phyloP scores from a whole-genome alignment of 2,329 filamentous ascomycete genomes.

The Talaromyces albobiverticillius region DNA sequence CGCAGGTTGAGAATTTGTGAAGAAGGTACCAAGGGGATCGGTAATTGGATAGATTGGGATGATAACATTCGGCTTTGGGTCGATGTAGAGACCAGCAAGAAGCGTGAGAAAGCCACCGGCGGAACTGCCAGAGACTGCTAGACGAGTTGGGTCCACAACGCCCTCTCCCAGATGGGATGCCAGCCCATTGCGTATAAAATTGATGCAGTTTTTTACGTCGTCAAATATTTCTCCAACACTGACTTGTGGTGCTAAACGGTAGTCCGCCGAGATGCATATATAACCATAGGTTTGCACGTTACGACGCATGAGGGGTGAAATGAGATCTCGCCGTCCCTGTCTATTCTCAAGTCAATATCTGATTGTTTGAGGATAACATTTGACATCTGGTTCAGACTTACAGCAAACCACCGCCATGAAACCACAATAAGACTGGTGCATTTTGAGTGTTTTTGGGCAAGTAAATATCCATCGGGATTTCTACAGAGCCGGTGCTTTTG shows the following conservation, averaged over 20 bases:
- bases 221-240: conserved; percentile 5
- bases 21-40: conserved; percentile 2
- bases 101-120: conserved; percentile 4
- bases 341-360: neutral
- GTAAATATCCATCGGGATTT: conserved; percentile 6
- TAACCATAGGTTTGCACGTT: conserved; percentile 3
- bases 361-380: neutral
- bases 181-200: conserved; percentile 1
- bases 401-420: conserved; percentile 7
- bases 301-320: conserved; percentile 8
- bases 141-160: neutral
- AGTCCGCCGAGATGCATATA: conserved; percentile 5
- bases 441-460: conserved; percentile 2
- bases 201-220: conserved; percentile 4
- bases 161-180: neutral
- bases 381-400: no score
- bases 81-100: conserved; percentile 4
- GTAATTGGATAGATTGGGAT: conserved; percentile 8
- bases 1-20: conserved; percentile 5
- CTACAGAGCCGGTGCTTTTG: neutral
- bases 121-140: conserved; percentile 4
- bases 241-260: conserved; percentile 6
- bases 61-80: conserved; percentile 6
- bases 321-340: conserved; percentile 6
- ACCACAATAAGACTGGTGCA: conserved; percentile 6